phyloP scores from a whole-genome alignment of 805 yeast genomes.

The Martiniozyma abietophila region DNA sequence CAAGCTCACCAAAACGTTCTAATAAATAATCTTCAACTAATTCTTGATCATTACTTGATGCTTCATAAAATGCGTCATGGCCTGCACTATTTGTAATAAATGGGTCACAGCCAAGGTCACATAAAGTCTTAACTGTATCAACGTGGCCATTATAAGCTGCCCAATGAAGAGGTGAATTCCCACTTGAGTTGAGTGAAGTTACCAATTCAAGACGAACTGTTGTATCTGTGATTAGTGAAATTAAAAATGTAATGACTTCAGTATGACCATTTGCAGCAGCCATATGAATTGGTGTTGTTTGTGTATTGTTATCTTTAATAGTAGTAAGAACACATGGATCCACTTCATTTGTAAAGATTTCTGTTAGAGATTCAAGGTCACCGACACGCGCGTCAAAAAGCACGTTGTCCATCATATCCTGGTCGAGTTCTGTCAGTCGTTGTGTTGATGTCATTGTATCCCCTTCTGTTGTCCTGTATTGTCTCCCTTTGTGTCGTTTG shows the following conservation, averaged over 20 bases:
- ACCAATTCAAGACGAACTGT: slow-evolving; percentile 23
- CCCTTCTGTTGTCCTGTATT: no score
- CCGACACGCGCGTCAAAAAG: slow-evolving; percentile 83
- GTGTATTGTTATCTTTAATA: slow-evolving; percentile 54
- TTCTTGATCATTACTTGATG: slow-evolving; percentile 68
- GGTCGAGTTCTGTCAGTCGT: slow-evolving; percentile 32
- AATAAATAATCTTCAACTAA: slow-evolving; percentile 74
- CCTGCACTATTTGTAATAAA: slow-evolving; percentile 63
- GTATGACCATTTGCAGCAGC: slow-evolving; percentile 92
- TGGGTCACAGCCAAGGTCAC: slow-evolving; percentile 78
- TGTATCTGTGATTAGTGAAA: slow-evolving; percentile 36
- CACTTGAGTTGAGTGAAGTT: slow-evolving; percentile 58
- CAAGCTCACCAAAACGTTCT: slow-evolving; percentile 55
- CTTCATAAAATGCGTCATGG: slow-evolving; percentile 83
- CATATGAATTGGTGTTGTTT: slow-evolving; percentile 82
- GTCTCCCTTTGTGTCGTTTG: no score
- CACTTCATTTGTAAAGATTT: slow-evolving; percentile 49
- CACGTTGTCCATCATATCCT: slow-evolving; percentile 77
- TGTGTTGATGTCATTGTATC: no score
- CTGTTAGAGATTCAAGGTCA: slow-evolving; percentile 66
- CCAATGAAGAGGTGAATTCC: slow-evolving; percentile 96
- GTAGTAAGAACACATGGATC: slow-evolving; percentile 33
- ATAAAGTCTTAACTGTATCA: slow-evolving; percentile 55
- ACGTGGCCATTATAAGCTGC: slow-evolving; percentile 85
- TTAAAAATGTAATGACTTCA: slow-evolving; percentile 53